Evolutionary conservation across 2,329 filamentous ascomycete genomes (phyloP).

Genomic region (Cercospora sesami): DNA sequence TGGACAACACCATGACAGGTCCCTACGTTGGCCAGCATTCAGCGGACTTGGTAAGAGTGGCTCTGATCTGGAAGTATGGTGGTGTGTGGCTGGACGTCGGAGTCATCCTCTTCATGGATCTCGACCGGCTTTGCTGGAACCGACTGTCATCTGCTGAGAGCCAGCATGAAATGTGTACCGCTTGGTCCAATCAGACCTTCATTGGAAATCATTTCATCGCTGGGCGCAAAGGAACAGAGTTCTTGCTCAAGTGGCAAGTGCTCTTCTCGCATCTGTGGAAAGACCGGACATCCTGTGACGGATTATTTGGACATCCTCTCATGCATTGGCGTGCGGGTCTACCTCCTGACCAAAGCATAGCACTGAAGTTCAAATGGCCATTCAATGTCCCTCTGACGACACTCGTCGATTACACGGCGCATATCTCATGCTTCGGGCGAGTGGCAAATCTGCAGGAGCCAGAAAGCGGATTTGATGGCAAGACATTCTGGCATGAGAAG

Average conservation of each 20-base stretch:
- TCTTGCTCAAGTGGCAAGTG: not conserved
- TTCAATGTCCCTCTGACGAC: not conserved
- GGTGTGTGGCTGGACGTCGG: not conserved
- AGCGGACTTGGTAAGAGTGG: not conserved
- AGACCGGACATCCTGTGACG: not conserved
- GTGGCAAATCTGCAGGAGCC: not conserved
- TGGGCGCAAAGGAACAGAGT: not conserved
- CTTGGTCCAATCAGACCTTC: not conserved
- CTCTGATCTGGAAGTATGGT: not conserved
- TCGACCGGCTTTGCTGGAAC: not conserved
- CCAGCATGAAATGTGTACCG: not conserved
- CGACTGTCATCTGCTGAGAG: not conserved
- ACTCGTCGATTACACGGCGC: not conserved
- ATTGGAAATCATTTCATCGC: not conserved
- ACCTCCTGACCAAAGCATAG: not conserved
- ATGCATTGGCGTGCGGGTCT: not conserved
- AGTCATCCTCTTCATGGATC: not conserved
- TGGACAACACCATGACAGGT: not conserved
- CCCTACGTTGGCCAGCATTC: not conserved
- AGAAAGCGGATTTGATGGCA: not conserved
- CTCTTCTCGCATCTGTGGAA: slow-evolving; percentile 4
- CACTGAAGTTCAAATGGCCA: not conserved
- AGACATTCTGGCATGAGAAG: not conserved
- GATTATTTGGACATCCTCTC: not conserved
- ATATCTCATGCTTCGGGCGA: not conserved